phyloP scores from a whole-genome alignment of 768 basidiomycete species.

The Cytidiella melzeri region DNA sequence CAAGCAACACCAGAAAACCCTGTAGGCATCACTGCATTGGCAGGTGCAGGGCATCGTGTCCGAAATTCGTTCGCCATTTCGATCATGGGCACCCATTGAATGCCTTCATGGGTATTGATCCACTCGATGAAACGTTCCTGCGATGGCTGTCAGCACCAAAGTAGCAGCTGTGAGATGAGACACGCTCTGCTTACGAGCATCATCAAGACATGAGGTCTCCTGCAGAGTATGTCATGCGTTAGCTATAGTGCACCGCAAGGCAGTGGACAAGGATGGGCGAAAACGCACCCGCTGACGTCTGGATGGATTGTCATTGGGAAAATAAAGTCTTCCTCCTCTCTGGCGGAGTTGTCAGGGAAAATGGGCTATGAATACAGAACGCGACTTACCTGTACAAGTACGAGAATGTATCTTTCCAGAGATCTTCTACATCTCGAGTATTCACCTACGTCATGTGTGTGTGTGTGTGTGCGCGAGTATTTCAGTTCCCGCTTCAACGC shows the following conservation, averaged over 20 bases:
- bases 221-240: conserved; percentile 20
- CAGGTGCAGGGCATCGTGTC: conserved; percentile 38
- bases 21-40: conserved; percentile 51
- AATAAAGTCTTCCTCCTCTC: conserved; percentile 60
- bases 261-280: background rate
- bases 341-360: conserved; percentile 19
- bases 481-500: background rate
- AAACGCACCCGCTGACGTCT: conserved; percentile 58
- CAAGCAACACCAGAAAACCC: no score
- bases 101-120: conserved; percentile 62
- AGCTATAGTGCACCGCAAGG: conserved; percentile 3
- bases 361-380: no score
- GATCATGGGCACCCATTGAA: conserved; percentile 67
- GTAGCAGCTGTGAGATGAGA: background rate
- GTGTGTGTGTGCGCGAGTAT: no score
- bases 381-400: conserved; percentile 51
- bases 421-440: conserved; percentile 54
- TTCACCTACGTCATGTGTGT: conserved; percentile 45
- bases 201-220: conserved; percentile 63
- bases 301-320: conserved; percentile 78
- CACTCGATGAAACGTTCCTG: conserved; percentile 72
- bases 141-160: background rate
- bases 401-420: conserved; percentile 73
- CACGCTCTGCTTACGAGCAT: conserved; percentile 48
- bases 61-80: conserved; percentile 64